A percentile compares a stretch with the other conserved stretches of the same genome.
Conservation (phyloP, 345 rosid species). For the Litchi chinensis region DNA sequence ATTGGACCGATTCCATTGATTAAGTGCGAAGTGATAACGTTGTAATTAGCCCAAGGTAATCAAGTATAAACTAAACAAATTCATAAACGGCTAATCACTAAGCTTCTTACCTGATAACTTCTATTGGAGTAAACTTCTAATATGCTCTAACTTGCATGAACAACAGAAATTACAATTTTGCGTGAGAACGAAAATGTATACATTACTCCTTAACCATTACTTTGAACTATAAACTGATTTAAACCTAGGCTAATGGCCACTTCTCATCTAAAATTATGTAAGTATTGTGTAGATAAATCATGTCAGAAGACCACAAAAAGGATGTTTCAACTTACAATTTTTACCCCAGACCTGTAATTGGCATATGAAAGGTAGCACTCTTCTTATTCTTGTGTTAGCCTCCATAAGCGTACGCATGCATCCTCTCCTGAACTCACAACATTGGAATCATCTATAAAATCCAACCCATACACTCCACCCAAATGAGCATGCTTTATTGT, state of each 20-base stretch:
- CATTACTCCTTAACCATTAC: not conserved
- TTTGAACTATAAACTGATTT: not conserved
- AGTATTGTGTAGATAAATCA: not conserved
- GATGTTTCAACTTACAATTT: not conserved
- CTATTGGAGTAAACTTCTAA: not conserved
- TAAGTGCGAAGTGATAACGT: not conserved
- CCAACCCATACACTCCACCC: conserved; percentile 70
- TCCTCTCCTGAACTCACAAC: conserved; percentile 77
- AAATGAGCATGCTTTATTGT: conserved; percentile 70
- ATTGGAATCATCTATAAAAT: conserved; percentile 50
- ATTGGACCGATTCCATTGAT: not conserved
- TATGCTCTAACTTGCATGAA: not conserved
- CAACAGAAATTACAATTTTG: not conserved
- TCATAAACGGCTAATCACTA: not conserved
- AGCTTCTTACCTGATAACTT: not conserved
- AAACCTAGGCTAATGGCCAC: not conserved
- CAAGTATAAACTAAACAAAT: too few species aligned
- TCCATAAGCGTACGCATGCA: conserved; percentile 70
- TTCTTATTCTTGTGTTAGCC: conserved; percentile 30
- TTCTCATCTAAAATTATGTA: not conserved
- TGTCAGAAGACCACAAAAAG: not conserved
- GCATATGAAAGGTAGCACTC: not conserved
- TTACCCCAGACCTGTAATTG: conserved; percentile 2
- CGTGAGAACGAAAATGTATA: too few species aligned
- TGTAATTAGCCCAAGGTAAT: too few species aligned